Conservation (phyloP, 768 basidiomycete genomes). For the Boletus rex-veris region DNA sequence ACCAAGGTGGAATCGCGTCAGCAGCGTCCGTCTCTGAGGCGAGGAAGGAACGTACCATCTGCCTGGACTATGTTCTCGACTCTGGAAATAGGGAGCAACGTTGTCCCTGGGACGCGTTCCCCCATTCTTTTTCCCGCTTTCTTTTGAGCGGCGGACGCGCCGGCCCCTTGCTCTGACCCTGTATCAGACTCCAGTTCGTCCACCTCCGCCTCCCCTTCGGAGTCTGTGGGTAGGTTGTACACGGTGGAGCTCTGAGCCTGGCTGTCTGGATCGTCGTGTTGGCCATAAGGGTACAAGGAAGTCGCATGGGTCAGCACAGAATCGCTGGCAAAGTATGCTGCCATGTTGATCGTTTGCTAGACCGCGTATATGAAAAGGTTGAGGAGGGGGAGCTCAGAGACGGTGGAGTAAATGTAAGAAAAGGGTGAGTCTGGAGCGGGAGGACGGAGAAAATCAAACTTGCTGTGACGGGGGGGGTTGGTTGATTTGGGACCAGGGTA, state of each 20-base stretch:
- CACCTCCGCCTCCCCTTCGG: constrained; percentile 32
- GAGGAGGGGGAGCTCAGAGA: constrained; percentile 7
- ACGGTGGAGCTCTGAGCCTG: constrained; percentile 24
- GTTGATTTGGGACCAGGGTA: constrained; percentile 21
- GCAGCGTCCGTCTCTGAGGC: constrained; percentile 3
- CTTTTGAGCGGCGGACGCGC: constrained; percentile 27
- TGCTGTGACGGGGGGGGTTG: constrained; percentile 14
- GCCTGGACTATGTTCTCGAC: constrained; percentile 78
- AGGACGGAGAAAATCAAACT: constrained; percentile 5
- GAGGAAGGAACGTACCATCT: constrained; percentile 50
- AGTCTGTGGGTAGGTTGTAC: constrained; percentile 34
- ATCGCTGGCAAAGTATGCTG: constrained; percentile 30
- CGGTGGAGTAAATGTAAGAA: constrained; percentile 1
- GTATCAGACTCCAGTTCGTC: constrained; percentile 35
- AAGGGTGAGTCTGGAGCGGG: not conserved
- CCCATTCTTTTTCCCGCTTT: constrained; percentile 28
- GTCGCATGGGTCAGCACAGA: constrained; percentile 31
- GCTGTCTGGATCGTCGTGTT: constrained; percentile 23
- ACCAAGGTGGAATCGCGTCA: constrained; percentile 16
- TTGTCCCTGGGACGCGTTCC: constrained; percentile 60
- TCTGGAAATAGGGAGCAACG: constrained; percentile 59
- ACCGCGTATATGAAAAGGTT: constrained; percentile 5
- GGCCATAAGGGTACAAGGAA: constrained; percentile 31
- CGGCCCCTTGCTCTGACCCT: constrained; percentile 27
- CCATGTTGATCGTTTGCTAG: constrained; percentile 23